Evolutionary conservation across 352 stramenopile genomes (phyloP).

Genomic region (Phytophthora tentaculata): DNA sequence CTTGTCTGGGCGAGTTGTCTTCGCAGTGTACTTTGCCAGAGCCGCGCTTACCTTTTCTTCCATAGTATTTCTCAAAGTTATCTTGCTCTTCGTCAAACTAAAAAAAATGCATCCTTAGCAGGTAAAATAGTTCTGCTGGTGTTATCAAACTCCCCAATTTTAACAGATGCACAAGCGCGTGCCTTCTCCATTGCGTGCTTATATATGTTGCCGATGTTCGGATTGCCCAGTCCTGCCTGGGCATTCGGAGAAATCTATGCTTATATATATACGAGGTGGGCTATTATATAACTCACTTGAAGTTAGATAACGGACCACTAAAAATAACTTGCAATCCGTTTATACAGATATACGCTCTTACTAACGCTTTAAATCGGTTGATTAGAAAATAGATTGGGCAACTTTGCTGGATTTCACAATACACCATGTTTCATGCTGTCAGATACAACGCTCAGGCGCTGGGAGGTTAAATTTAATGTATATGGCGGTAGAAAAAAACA

Average conservation of each 20-base stretch:
- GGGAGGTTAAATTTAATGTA: too few relatives aligned
- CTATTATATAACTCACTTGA: neutral
- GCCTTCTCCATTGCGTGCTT: slow-evolving; percentile 18
- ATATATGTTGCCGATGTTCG: slow-evolving; percentile 14
- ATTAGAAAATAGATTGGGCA: neutral
- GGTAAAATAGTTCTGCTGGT: slow-evolving; percentile 7
- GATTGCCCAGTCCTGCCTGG: slow-evolving; percentile 9
- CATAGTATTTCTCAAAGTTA: slow-evolving; percentile 15
- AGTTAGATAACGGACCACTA: neutral
- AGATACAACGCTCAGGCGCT: too few relatives aligned
- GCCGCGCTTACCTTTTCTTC: slow-evolving; percentile 1
- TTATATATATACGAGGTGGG: neutral
- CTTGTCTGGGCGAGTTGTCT: slow-evolving; percentile 7
- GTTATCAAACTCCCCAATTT: slow-evolving; percentile 4
- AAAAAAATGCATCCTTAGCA: neutral
- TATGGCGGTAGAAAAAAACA: too few relatives aligned
- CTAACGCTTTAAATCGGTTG: neutral
- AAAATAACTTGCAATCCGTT: neutral
- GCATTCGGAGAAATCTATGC: slow-evolving; percentile 7
- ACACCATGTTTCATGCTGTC: too few relatives aligned
- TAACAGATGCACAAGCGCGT: slow-evolving; percentile 2
- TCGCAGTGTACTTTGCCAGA: slow-evolving; percentile 9
- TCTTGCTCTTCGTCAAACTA: slow-evolving; percentile 10
- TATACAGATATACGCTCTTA: neutral
- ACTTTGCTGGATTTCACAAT: neutral